A percentile compares a stretch with the other conserved stretches of the same genome.
Evolutionary conservation across 441 rosid species (phyloP).

Genomic region (Melastoma candidum): DNA sequence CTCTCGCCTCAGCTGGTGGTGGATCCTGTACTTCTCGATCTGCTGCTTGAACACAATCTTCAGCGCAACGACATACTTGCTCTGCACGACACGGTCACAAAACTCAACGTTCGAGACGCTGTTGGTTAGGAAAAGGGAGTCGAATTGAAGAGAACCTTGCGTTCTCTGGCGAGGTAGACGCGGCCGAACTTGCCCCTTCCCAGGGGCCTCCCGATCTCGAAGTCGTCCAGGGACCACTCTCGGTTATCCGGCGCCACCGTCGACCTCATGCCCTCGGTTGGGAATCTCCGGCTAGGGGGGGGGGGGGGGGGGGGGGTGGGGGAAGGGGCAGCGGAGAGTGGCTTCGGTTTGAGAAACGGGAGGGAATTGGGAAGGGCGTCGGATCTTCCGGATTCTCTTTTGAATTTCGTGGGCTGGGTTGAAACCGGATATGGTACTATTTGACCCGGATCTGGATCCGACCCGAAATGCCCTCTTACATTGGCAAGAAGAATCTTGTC

Average conservation of each 20-base stretch:
- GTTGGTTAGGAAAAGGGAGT: background rate
- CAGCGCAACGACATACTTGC: constrained; percentile 69
- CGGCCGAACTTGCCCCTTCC: constrained; percentile 66
- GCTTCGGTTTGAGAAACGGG: no score
- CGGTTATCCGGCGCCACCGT: constrained; percentile 3
- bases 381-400: no score
- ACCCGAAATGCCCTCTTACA: no score
- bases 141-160: constrained; percentile 21
- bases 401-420: no score
- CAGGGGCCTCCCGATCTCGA: constrained; percentile 66
- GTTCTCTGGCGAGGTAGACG: constrained; percentile 64
- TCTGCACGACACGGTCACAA: constrained; percentile 19
- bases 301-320: no score
- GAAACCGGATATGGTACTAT: no score
- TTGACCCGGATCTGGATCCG: no score
- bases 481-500: no score
- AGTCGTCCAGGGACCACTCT: constrained; percentile 41
- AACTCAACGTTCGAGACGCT: background rate
- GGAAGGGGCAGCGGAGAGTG: no score
- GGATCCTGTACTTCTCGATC: constrained; percentile 69
- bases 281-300: no score
- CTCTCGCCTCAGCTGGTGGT: constrained; percentile 76
- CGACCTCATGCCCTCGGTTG: no score
- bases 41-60: constrained; percentile 83
- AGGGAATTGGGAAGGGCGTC: no score